Base-by-base conservation (phyloP, 495 filamentous ascomycete species). In the Acidomyces sp. region DNA sequence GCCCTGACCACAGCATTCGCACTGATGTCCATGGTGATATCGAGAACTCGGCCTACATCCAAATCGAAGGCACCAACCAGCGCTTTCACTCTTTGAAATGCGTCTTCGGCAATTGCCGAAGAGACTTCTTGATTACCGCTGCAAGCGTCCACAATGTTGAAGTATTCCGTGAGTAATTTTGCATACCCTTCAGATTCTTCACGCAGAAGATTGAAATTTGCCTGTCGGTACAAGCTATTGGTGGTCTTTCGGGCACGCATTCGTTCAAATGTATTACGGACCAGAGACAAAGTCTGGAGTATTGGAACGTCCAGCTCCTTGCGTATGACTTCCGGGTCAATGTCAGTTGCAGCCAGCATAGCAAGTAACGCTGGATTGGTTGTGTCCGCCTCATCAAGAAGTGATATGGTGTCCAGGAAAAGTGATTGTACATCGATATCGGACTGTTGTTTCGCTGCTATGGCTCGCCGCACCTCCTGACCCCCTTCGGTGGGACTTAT, bases 161-260 rank as follows among this genome's bases (percentile, higher is more conserved):
- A 93, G 22, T 90, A 76, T 55, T 94, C 85, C 0, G 85, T 90
- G 7, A 86, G 64, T 15, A 94, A 69, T 59, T 94, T 94, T 12
- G 72, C 79, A 53, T 87, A 99, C 22, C 92, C 92, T 60, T 99
- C 92, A 0, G 84, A 82, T 60, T 99, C 92, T 65, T 99, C 92
- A 22, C 92, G 74, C 13, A 99, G 65, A 2, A 99, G 66, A 52
- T 99, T 99, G 64, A 93, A 94, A 55, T 92, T 95, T 1, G 85
- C 82, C 56, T 96, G 92, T 32, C 85, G 80, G 53, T 99, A 99
- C 2, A 96, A 73, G 13, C 88, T 62, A 51, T 90, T 85, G 6
- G 92, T 99, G 38, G 85, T 78, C 48, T 92, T 84, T 37, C 87
- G 77, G 46, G 93, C 82, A 3, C 77, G 80, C 53, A 87, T 75